Percentiles rank a stretch among this genome's conserved stretches.
Evolutionary conservation across 1,284 basidiomycete genomes (phyloP).

Genomic region (Ceratobasidium sp.): DNA sequence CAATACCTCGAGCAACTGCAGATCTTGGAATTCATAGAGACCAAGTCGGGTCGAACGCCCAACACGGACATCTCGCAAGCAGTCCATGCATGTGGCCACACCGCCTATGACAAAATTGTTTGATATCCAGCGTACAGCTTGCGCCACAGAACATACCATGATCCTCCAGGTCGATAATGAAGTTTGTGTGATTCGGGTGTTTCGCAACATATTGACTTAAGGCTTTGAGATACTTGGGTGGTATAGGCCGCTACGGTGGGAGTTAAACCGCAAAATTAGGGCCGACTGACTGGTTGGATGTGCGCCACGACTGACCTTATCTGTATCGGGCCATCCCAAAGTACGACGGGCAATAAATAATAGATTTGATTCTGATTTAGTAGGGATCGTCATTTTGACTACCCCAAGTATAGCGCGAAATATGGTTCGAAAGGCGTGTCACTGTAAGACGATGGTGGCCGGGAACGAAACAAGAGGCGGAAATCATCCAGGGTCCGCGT

Average conservation of each 20-base stretch:
- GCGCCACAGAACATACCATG: constrained; percentile 27
- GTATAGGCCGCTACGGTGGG: not conserved
- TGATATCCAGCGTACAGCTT: not conserved
- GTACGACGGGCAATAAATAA: constrained; percentile 30
- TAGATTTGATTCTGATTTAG: not conserved
- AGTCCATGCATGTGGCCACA: constrained; percentile 34
- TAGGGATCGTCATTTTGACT: not conserved
- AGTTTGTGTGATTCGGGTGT: constrained; percentile 43
- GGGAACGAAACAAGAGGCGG: not conserved
- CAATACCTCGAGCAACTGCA: constrained; percentile 29
- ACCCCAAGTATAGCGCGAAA: not conserved
- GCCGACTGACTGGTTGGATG: not conserved
- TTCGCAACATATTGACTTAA: constrained; percentile 31
- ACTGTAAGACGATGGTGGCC: not conserved
- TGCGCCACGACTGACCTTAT: constrained; percentile 45
- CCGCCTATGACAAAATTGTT: constrained; percentile 20
- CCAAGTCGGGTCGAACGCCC: constrained; percentile 21
- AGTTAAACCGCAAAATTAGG: not conserved
- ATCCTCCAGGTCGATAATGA: constrained; percentile 45
- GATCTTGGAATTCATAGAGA: constrained; percentile 30
- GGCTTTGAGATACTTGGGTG: constrained; percentile 39
- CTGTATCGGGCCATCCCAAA: constrained; percentile 40
- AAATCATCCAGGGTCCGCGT: constrained; percentile 38
- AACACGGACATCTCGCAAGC: constrained; percentile 11
- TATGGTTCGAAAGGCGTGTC: not conserved